These are phyloP conservation scores for Fusarium falciforme DNA, from an alignment of 2,329 filamentous ascomycete genomes.

Conservation along the genomic window DNA sequence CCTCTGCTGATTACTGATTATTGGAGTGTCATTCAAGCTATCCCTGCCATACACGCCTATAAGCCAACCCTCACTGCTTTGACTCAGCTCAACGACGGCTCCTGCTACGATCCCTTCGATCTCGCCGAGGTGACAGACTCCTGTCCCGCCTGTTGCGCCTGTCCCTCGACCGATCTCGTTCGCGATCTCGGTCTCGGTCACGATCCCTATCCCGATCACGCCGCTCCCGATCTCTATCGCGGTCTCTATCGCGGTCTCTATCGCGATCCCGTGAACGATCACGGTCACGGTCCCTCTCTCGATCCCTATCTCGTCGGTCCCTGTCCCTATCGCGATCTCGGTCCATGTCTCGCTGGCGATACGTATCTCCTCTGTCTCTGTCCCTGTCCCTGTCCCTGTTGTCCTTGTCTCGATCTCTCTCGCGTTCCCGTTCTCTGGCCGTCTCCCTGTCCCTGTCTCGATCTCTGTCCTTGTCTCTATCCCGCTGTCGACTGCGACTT, in stretches of 20 bases:
- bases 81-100: constrained; percentile 50
- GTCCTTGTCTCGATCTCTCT: constrained; percentile 19
- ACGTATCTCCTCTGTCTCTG: constrained; percentile 23
- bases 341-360: constrained; percentile 39
- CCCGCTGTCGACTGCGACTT: constrained; percentile 49
- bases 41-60: background rate
- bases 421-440: constrained; percentile 21
- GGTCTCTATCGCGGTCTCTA: constrained; percentile 45
- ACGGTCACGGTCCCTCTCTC: constrained; percentile 42
- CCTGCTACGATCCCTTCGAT: constrained; percentile 52
- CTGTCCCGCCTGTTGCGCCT: constrained; percentile 41
- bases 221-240: constrained; percentile 44
- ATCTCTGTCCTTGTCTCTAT: constrained; percentile 48
- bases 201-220: constrained; percentile 42
- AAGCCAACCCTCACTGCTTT: constrained; percentile 49
- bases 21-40: background rate
- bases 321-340: constrained; percentile 46
- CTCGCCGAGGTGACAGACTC: constrained; percentile 50
- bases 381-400: constrained; percentile 36
- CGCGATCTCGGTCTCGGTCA: constrained; percentile 30
- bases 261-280: constrained; percentile 50
- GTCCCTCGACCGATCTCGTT: constrained; percentile 34
- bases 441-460: constrained; percentile 46
- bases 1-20: background rate
- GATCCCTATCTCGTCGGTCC: constrained; percentile 33